These are phyloP conservation scores for Tilletia walkeri DNA, from an alignment of 1,284 basidiomycete species.

Conservation along the genomic window DNA sequence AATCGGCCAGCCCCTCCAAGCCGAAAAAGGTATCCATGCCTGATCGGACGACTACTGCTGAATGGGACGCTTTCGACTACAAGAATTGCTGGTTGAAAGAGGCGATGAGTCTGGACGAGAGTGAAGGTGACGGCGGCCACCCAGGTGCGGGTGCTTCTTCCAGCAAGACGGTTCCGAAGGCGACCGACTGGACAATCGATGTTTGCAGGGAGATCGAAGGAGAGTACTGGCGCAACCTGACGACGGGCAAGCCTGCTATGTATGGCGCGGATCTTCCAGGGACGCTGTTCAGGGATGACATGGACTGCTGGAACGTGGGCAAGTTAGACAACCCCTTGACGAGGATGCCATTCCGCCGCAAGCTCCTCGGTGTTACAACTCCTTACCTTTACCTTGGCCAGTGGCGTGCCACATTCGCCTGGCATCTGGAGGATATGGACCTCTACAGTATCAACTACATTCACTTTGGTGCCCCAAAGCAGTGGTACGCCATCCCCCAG, in stretches of 20 bases:
- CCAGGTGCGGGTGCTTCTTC: not conserved
- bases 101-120: slow-evolving; percentile 18
- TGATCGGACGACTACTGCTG: slow-evolving; percentile 37
- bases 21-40: slow-evolving; percentile 39
- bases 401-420: slow-evolving; percentile 96
- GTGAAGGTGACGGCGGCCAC: not conserved
- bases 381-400: slow-evolving; percentile 98
- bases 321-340: slow-evolving; percentile 81
- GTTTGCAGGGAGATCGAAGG: slow-evolving; percentile 81
- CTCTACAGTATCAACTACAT: slow-evolving; percentile 98
- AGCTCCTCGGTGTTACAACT: slow-evolving; percentile 88
- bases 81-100: slow-evolving; percentile 44
- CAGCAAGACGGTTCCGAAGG: slow-evolving; percentile 10
- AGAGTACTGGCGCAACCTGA: slow-evolving; percentile 87
- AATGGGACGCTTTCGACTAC: slow-evolving; percentile 51
- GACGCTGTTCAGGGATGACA: slow-evolving; percentile 78
- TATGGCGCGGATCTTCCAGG: slow-evolving; percentile 94
- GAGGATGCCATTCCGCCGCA: slow-evolving; percentile 68
- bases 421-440: slow-evolving; percentile 91
- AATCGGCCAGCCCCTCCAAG: slow-evolving; percentile 15
- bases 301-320: slow-evolving; percentile 87
- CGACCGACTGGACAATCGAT: slow-evolving; percentile 36
- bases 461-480: slow-evolving; percentile 92
- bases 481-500: slow-evolving; percentile 96
- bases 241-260: slow-evolving; percentile 83